A percentile compares a stretch with the other conserved stretches of the same genome.
These are phyloP conservation scores for Podaxis carcinomalis DNA, from an alignment of 768 basidiomycete genomes.

Conservation along the genomic window DNA sequence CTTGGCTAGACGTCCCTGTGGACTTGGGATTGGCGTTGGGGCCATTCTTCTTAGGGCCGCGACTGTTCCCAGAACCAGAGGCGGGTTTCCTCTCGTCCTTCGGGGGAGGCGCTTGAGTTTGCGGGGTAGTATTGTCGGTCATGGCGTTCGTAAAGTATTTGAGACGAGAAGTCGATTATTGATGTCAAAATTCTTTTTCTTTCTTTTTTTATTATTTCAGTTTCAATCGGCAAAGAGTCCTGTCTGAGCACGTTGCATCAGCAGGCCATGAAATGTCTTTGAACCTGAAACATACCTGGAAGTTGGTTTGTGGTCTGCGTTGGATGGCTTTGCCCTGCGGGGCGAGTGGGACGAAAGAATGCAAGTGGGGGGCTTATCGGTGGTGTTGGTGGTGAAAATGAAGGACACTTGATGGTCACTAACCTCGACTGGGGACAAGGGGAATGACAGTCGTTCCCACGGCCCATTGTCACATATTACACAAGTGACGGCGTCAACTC, in stretches of 20 bases:
- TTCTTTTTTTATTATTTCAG: slow-evolving; percentile 36
- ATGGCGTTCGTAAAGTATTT: slow-evolving; percentile 76
- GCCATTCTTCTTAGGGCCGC: slow-evolving; percentile 54
- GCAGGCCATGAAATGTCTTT: neutral
- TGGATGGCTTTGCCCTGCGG: slow-evolving; percentile 84
- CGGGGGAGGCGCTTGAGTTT: slow-evolving; percentile 50
- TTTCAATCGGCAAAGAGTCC: slow-evolving; percentile 21
- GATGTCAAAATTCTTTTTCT: slow-evolving; percentile 32
- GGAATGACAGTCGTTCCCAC: slow-evolving; percentile 34
- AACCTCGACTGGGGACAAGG: slow-evolving; percentile 21
- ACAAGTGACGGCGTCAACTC: neutral
- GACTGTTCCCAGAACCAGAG: slow-evolving; percentile 38
- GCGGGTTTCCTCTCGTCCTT: slow-evolving; percentile 73
- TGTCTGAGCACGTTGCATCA: slow-evolving; percentile 11
- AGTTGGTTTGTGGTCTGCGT: slow-evolving; percentile 32
- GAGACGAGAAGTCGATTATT: slow-evolving; percentile 37
- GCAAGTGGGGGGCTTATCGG: slow-evolving; percentile 38
- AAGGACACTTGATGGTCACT: slow-evolving; percentile 41
- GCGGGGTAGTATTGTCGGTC: slow-evolving; percentile 75
- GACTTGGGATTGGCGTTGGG: slow-evolving; percentile 44
- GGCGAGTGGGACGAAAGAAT: slow-evolving; percentile 75
- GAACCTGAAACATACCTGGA: slow-evolving; percentile 32
- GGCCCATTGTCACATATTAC: slow-evolving; percentile 13
- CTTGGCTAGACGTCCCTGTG: slow-evolving; percentile 37
- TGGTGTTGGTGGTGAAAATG: slow-evolving; percentile 44